Conservation (phyloP, 2,329 filamentous ascomycete species). For the Scleromitrula shiraiana region DNA sequence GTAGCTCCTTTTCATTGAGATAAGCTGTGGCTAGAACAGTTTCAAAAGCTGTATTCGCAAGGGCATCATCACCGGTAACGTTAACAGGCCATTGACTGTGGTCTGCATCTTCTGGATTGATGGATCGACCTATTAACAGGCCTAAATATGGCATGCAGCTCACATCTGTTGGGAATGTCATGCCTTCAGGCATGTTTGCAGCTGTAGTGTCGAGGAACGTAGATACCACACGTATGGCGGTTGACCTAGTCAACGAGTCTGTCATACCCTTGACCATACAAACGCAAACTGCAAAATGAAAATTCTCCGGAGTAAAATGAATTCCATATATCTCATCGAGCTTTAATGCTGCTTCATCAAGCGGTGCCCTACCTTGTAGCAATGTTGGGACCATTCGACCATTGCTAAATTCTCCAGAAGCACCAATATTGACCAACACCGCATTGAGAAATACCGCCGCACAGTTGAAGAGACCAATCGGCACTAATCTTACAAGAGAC, state of each 20-base stretch:
- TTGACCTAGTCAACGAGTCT: constrained; percentile 50
- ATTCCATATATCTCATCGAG: constrained; percentile 60
- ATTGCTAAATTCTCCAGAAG: constrained; percentile 50
- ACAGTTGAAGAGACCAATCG: constrained; percentile 55
- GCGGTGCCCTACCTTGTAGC: constrained; percentile 49
- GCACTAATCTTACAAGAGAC: constrained; percentile 56
- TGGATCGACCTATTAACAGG: constrained; percentile 49
- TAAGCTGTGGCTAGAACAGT: constrained; percentile 37
- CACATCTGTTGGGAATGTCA: constrained; percentile 24
- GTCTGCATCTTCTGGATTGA: constrained; percentile 50
- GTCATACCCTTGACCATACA: constrained; percentile 57
- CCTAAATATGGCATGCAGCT: constrained; percentile 46
- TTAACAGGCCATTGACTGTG: constrained; percentile 52
- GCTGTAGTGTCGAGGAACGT: constrained; percentile 50
- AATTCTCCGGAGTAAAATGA: constrained; percentile 55
- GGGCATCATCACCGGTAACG: constrained; percentile 28
- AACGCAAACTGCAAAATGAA: constrained; percentile 59
- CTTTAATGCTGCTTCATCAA: constrained; percentile 54
- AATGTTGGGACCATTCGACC: constrained; percentile 52
- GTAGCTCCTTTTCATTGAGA: constrained; percentile 51
- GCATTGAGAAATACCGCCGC: constrained; percentile 57
- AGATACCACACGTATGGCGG: constrained; percentile 51
- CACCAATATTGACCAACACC: constrained; percentile 55
- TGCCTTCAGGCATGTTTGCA: constrained; percentile 23
- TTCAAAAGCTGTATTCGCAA: constrained; percentile 34